Conservation (phyloP, 1,284 basidiomycete species). For the Naganishia cerealis region DNA sequence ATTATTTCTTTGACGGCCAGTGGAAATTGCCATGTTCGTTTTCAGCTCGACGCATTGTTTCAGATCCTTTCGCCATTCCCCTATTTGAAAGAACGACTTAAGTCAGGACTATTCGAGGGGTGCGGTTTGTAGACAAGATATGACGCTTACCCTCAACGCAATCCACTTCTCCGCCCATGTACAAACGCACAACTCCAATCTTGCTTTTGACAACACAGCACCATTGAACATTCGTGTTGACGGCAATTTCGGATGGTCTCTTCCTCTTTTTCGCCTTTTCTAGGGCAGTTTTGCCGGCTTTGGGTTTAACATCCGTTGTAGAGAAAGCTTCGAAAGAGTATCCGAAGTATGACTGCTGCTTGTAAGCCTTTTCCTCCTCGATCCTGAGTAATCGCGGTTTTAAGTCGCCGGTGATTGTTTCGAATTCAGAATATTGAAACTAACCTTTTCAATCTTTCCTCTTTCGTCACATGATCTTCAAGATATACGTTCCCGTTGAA, state of each 20-base stretch:
- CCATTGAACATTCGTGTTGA: conserved; percentile 95
- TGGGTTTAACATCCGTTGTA: conserved; percentile 33
- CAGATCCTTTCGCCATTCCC: conserved; percentile 36
- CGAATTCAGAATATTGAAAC: not conserved
- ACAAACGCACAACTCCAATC: conserved; percentile 72
- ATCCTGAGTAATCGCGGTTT: not conserved
- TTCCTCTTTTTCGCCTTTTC: conserved; percentile 43
- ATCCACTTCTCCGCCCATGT: conserved; percentile 94
- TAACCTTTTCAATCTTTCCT: conserved; percentile 40
- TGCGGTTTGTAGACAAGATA: not conserved
- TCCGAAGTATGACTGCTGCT: conserved; percentile 49
- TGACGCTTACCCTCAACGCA: conserved; percentile 70
- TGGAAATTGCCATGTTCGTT: conserved; percentile 78
- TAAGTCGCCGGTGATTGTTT: not conserved
- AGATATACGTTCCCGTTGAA: conserved; percentile 74
- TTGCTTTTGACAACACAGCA: conserved; percentile 89
- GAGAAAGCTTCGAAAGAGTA: conserved; percentile 52
- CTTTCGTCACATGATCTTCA: conserved; percentile 67
- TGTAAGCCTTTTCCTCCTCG: conserved; percentile 23
- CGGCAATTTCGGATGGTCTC: conserved; percentile 75
- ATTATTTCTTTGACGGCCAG: conserved; percentile 65
- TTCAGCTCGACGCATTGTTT: conserved; percentile 79
- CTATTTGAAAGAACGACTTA: not conserved
- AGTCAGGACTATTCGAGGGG: not conserved
- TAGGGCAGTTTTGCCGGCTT: conserved; percentile 38